Percentiles rank a stretch among this genome's conserved stretches.
These are phyloP conservation scores for Coffea canephora DNA, from an alignment of 257 asterid species.

Conservation along the genomic window DNA sequence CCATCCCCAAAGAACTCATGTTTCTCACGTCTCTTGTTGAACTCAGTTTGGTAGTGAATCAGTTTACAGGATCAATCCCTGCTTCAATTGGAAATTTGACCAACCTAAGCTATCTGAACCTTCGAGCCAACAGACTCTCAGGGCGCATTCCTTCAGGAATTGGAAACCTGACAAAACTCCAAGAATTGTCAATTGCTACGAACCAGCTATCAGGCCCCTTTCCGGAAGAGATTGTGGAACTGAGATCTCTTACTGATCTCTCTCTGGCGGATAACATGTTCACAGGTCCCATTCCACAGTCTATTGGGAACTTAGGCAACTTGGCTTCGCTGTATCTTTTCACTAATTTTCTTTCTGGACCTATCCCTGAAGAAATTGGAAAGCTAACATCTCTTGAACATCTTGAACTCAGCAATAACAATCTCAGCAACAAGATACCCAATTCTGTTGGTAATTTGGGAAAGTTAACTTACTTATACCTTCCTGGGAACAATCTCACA, in stretches of 20 bases:
- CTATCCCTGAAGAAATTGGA: neutral
- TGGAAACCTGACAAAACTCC: conserved; percentile 18
- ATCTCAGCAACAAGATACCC: conserved; percentile 6
- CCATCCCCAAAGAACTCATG: neutral
- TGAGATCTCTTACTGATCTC: conserved; percentile 8
- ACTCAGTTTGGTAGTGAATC: neutral
- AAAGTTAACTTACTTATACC: neutral
- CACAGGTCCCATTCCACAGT: conserved; percentile 19
- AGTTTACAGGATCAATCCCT: neutral
- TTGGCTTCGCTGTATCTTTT: too few relatives aligned
- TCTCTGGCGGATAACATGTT: conserved; percentile 15
- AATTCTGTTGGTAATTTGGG: conserved; percentile 11
- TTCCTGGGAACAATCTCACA: neutral
- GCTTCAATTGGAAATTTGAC: neutral
- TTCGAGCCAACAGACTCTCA: neutral
- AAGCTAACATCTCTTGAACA: neutral
- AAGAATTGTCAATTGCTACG: neutral
- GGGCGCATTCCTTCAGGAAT: neutral
- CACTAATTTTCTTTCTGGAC: neutral
- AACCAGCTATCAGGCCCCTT: conserved; percentile 23
- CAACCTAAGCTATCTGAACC: neutral
- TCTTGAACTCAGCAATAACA: neutral
- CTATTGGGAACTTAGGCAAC: neutral
- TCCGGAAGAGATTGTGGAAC: conserved; percentile 22
- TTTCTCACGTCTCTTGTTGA: neutral